Base-by-base conservation (phyloP, 2,329 filamentous ascomycete species). In the Pestalotiopsis sp. region DNA sequence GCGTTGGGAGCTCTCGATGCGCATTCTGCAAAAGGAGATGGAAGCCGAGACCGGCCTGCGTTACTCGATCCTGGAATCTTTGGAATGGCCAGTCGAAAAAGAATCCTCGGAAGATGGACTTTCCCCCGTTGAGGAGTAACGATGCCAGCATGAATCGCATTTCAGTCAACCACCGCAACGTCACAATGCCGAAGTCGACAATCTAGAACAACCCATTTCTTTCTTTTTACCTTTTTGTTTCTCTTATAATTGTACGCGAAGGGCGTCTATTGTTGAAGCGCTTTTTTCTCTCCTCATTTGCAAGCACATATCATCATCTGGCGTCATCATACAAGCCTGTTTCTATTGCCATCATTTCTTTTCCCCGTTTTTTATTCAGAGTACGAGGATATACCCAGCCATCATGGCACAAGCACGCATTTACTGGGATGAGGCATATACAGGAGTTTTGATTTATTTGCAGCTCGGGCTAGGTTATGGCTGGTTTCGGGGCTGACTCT, bases 1-100 rank as follows among this genome's bases (percentile, higher is more conserved):
- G 57, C 81, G 87, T 67, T 91, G 89, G 89, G 76, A 78, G 38
- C 74, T 90, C 7, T 80, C 81, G 23, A 84, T 85, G 65, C 84
- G 88, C 71, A 83, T 90, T 17, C 77, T 87, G 69, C 82, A 87
- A 69, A 85, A 82, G 69, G 85, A 88, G 73, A 75, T 90, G 62
- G 86, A 89, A 73, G 77, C 78, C 13, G 76, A 80, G 65, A 80
- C 81, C 7, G 82, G 82, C 1, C 70, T 83, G 38, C 78, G 73
- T 69, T 90, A 84, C 71, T 84, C 81, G 3, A 71, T 77, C 1
- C 73, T 84, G 69, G 70, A 73, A 4, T 72, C 79, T 17, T 77
- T 84, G 3, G 75, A 78, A 41, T 87, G 85, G 85, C 78, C 80
- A 4, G 71, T 76, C n/a, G 76, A 79, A 39, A 67, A 63, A 17